Percentiles rank a stretch among this genome's conserved stretches.
Evolutionary conservation across 495 filamentous ascomycete species (phyloP).

Genomic region (Annulohypoxylon stygium): DNA sequence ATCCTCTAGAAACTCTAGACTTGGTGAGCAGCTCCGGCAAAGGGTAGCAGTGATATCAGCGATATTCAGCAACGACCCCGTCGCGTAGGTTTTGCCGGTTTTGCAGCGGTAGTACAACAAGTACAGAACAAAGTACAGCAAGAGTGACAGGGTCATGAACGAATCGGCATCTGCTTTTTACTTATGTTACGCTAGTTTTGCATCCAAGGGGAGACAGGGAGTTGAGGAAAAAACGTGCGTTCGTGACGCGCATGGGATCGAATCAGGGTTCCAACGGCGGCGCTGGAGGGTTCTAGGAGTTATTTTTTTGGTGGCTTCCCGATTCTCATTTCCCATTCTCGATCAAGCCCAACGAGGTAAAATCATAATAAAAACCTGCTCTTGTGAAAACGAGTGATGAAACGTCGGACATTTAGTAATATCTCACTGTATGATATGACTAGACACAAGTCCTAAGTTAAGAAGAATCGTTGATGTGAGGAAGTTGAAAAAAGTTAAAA

Average conservation of each 20-base stretch:
- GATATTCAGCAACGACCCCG: constrained; percentile 23
- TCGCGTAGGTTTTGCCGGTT: constrained; percentile 37
- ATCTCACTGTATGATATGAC: neutral
- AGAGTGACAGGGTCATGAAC: constrained; percentile 37
- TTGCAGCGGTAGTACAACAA: constrained; percentile 35
- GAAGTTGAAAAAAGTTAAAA: neutral
- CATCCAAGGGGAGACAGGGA: constrained; percentile 41
- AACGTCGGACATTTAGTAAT: constrained; percentile 33
- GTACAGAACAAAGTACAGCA: neutral
- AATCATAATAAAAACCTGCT: constrained; percentile 19
- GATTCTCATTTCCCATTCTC: neutral
- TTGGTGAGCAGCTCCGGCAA: constrained; percentile 22
- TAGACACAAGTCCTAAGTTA: constrained; percentile 14
- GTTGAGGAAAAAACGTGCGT: constrained; percentile 34
- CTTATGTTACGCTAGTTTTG: constrained; percentile 39
- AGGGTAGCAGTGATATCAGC: constrained; percentile 36
- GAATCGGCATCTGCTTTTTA: constrained; percentile 39
- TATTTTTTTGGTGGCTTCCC: constrained; percentile 1
- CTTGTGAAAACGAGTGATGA: constrained; percentile 18
- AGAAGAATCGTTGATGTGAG: neutral
- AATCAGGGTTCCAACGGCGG: constrained; percentile 35
- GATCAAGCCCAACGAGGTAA: constrained; percentile 29
- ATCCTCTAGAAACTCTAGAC: constrained; percentile 23
- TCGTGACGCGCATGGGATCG: constrained; percentile 45
- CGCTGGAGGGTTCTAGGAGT: constrained; percentile 7